phyloP scores from a whole-genome alignment of 1,284 basidiomycete species.

The Malassezia arunalokei region DNA sequence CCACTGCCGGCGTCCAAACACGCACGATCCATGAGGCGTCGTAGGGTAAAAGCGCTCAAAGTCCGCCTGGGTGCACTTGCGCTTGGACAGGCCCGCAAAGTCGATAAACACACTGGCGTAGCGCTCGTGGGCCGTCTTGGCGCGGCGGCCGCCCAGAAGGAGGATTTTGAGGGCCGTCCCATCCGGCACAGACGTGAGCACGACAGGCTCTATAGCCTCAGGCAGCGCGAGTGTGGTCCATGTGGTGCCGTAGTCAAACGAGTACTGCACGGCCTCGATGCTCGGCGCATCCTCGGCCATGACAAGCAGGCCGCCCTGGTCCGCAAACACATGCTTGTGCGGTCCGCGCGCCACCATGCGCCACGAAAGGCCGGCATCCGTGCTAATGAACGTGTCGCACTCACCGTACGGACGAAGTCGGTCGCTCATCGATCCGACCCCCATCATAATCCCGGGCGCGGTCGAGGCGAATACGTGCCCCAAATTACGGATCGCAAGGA shows the following conservation, averaged over 20 bases:
- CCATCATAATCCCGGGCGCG: slow-evolving; percentile 88
- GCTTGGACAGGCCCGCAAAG: slow-evolving; percentile 60
- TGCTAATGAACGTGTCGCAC: slow-evolving; percentile 83
- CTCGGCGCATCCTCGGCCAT: slow-evolving; percentile 65
- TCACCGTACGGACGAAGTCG: slow-evolving; percentile 66
- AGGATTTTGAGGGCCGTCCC: slow-evolving; percentile 87
- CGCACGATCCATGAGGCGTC: slow-evolving; percentile 54
- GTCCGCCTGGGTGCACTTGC: slow-evolving; percentile 62
- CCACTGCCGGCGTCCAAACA: slow-evolving; percentile 98
- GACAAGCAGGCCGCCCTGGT: slow-evolving; percentile 69
- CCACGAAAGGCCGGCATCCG: slow-evolving; percentile 80
- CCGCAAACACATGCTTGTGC: slow-evolving; percentile 91
- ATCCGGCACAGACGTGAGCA: slow-evolving; percentile 74
- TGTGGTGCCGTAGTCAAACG: slow-evolving; percentile 67
- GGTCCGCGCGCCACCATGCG: slow-evolving; percentile 63
- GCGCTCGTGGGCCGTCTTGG: slow-evolving; percentile 54
- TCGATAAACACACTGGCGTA: slow-evolving; percentile 71
- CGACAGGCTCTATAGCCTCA: slow-evolving; percentile 59
- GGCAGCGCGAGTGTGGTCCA: slow-evolving; percentile 68
- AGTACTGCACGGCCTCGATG: slow-evolving; percentile 65
- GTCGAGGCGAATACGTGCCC: slow-evolving; percentile 86
- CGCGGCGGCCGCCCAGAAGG: slow-evolving; percentile 65
- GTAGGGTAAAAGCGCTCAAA: slow-evolving; percentile 82
- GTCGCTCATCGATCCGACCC: slow-evolving; percentile 73
- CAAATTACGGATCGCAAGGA: slow-evolving; percentile 79